phyloP scores from a whole-genome alignment of 441 rosid species.

The Aquilaria agallochum region DNA sequence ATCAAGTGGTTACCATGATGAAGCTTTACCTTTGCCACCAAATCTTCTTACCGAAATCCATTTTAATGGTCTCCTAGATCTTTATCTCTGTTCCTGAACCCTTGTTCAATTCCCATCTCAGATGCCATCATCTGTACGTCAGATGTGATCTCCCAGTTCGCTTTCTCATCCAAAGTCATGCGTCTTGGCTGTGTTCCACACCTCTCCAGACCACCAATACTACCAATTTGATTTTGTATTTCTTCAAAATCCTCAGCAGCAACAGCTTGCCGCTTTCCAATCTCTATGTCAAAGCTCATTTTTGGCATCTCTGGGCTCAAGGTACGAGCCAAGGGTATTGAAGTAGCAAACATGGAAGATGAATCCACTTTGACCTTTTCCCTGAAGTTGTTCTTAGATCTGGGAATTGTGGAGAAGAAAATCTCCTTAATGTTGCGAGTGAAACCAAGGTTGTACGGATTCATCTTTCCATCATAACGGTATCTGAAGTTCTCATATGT shows the following conservation, averaged over 20 bases:
- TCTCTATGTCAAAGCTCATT: conserved; percentile 39
- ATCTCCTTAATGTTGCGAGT: conserved; percentile 31
- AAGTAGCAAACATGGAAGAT: conserved; percentile 20
- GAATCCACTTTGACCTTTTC: conserved; percentile 38
- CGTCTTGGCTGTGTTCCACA: conserved; percentile 43
- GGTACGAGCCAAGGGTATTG: conserved; percentile 29
- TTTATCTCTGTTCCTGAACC: conserved; percentile 28
- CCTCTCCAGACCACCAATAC: conserved; percentile 46
- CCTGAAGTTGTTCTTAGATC: conserved; percentile 52
- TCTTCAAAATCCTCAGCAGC: conserved; percentile 62
- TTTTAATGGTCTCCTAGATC: conserved; percentile 20
- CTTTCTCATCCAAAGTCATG: conserved; percentile 23
- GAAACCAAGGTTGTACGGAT: conserved; percentile 61
- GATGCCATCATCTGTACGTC: conserved; percentile 38
- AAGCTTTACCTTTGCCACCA: background rate
- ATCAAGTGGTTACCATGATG: conserved; percentile 4
- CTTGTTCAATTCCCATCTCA: conserved; percentile 40
- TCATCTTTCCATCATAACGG: conserved; percentile 50
- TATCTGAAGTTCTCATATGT: conserved; percentile 70
- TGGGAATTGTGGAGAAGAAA: conserved; percentile 52
- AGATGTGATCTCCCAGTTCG: conserved; percentile 46
- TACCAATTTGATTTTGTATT: conserved; percentile 47
- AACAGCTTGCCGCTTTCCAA: conserved; percentile 50
- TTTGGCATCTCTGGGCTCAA: conserved; percentile 38
- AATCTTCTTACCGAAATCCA: conserved; percentile 10